A percentile compares a stretch with the other conserved stretches of the same genome.
Evolutionary conservation across 2,329 filamentous ascomycete genomes (phyloP).

Genomic region (Sporothrix brasiliensis): DNA sequence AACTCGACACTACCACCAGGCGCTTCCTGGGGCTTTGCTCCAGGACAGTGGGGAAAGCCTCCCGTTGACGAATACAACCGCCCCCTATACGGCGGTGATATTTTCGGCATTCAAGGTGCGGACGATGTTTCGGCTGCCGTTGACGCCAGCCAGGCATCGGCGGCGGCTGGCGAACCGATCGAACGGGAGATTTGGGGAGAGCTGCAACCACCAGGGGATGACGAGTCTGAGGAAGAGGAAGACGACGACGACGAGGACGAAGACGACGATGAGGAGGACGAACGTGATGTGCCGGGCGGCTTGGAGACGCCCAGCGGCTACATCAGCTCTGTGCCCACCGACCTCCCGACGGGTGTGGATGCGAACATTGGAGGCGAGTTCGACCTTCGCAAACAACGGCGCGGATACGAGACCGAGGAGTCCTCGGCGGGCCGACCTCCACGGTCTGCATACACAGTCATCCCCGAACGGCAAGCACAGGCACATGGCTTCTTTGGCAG

Average conservation of each 20-base stretch:
- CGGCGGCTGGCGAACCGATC: constrained; percentile 69
- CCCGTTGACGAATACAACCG: constrained; percentile 92
- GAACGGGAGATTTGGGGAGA: constrained; percentile 93
- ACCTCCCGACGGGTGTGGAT: constrained; percentile 67
- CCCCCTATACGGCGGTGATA: constrained; percentile 89
- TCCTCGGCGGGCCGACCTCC: constrained; percentile 59
- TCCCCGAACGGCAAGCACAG: constrained; percentile 83
- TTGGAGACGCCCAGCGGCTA: constrained; percentile 81
- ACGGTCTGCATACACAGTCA: constrained; percentile 81
- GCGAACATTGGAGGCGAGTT: constrained; percentile 84
- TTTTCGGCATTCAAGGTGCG: constrained; percentile 73
- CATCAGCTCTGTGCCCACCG: constrained; percentile 77
- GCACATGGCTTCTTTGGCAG: constrained; percentile 95
- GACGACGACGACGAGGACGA: constrained; percentile 70
- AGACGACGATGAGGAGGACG: constrained; percentile 66
- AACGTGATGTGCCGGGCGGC: constrained; percentile 62
- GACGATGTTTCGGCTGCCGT: constrained; percentile 37
- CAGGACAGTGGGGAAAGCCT: constrained; percentile 94
- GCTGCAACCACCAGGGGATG: constrained; percentile 76
- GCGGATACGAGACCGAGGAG: constrained; percentile 88
- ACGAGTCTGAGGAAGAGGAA: constrained; percentile 69
- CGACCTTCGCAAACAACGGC: constrained; percentile 82
- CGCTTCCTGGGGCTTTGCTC: constrained; percentile 91
- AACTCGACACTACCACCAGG: constrained; percentile 91
- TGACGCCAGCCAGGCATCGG: constrained; percentile 43